phyloP scores from a whole-genome alignment of 495 filamentous ascomycete species.

The Aspergillus kassunensis region DNA sequence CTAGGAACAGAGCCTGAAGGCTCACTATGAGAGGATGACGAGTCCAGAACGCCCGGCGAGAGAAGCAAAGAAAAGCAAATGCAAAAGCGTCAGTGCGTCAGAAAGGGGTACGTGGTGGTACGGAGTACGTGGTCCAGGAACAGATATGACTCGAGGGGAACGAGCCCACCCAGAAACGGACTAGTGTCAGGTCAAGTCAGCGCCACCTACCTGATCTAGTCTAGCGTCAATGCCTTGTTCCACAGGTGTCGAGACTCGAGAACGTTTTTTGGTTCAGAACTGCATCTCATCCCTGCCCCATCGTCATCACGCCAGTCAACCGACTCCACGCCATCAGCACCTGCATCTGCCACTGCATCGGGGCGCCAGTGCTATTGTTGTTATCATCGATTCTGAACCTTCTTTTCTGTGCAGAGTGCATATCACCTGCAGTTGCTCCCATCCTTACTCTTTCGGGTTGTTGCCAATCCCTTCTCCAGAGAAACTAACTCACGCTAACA shows the following conservation, averaged over 20 bases:
- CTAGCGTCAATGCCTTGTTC: constrained; percentile 10
- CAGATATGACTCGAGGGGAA: not conserved
- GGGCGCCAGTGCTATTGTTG: too few species aligned
- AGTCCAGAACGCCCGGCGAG: too few species aligned
- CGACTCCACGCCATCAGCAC: too few species aligned
- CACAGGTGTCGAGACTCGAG: constrained; percentile 11
- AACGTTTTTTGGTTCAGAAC: too few species aligned
- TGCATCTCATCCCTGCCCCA: too few species aligned
- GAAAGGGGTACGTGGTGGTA: too few species aligned
- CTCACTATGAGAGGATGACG: too few species aligned
- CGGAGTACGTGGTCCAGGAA: not conserved
- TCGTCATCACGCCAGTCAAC: too few species aligned
- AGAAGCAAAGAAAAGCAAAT: too few species aligned
- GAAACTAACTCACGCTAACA: constrained; percentile 19
- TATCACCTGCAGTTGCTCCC: constrained; percentile 2
- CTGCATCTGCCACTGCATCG: too few species aligned
- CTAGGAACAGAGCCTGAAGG: too few species aligned
- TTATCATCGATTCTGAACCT: not conserved
- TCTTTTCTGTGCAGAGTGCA: not conserved
- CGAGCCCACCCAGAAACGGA: not conserved
- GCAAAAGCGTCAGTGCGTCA: too few species aligned
- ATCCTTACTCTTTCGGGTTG: constrained; percentile 20
- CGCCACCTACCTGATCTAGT: not conserved
- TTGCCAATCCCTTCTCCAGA: constrained; percentile 16
- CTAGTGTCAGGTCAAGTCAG: constrained; percentile 8